These are phyloP conservation scores for Rhodomyrtus tomentosa DNA, from an alignment of 345 rosid genomes.

Conservation along the genomic window DNA sequence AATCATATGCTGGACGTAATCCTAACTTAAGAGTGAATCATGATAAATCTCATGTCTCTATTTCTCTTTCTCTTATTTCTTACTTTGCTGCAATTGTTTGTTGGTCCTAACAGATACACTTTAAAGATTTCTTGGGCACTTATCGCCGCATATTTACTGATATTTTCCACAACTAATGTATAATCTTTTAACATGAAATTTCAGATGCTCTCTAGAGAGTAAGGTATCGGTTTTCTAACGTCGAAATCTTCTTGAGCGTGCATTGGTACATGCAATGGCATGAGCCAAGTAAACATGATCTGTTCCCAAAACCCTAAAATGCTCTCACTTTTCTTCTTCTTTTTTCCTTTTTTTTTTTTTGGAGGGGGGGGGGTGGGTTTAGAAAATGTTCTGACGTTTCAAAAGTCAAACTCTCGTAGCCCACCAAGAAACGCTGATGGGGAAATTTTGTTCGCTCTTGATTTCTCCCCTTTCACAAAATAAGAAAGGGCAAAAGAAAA, in stretches of 20 bases:
- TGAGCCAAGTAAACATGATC: not conserved
- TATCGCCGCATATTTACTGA: too few relatives aligned
- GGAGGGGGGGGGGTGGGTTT: too few relatives aligned
- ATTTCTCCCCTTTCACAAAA: conserved; percentile 16
- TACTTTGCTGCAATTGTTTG: too few relatives aligned
- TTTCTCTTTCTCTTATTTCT: too few relatives aligned
- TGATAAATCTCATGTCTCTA: too few relatives aligned
- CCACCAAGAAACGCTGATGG: not conserved
- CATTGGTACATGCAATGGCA: not conserved
- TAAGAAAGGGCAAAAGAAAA: not conserved
- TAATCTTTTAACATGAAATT: not conserved
- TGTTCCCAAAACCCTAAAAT: not conserved
- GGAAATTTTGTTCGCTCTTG: not conserved
- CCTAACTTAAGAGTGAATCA: too few relatives aligned
- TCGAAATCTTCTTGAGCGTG: not conserved
- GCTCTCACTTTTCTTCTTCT: not conserved
- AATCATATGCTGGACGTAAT: too few relatives aligned
- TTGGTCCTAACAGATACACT: too few relatives aligned
- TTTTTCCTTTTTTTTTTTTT: too few relatives aligned
- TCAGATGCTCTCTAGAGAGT: not conserved
- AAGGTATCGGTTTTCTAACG: too few relatives aligned
- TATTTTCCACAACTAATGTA: too few relatives aligned
- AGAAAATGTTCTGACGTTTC: not conserved
- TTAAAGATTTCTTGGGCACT: too few relatives aligned
- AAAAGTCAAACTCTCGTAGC: not conserved